Evolutionary conservation across 345 rosid genomes (phyloP).

Genomic region (Eucalyptus polybractea): DNA sequence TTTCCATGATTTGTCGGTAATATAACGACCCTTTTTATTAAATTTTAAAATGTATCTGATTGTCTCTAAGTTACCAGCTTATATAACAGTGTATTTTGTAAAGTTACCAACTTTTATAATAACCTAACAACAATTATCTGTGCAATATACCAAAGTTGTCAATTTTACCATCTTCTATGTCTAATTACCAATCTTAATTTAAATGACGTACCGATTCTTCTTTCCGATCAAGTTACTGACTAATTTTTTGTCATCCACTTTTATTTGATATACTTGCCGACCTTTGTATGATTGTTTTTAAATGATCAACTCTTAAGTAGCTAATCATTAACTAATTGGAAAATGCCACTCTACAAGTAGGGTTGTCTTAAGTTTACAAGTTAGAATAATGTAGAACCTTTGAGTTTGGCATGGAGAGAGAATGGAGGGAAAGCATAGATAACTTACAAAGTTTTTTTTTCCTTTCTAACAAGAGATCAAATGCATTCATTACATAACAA

Average conservation of each 20-base stretch:
- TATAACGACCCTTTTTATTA: background rate
- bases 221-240: background rate
- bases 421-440: background rate
- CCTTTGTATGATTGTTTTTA: background rate
- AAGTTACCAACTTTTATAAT: background rate
- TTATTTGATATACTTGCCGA: background rate
- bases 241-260: background rate
- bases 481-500: background rate
- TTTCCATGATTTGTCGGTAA: background rate
- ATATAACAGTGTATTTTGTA: no score
- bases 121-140: background rate
- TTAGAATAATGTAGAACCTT: background rate
- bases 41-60: background rate
- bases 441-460: background rate
- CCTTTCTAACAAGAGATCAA: background rate
- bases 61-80: background rate
- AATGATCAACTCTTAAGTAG: background rate
- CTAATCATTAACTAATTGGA: background rate
- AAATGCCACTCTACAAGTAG: background rate
- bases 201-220: background rate
- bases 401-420: background rate
- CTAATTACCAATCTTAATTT: background rate
- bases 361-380: background rate
- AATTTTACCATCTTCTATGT: background rate
- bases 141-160: background rate